Evolutionary conservation across 2,329 filamentous ascomycete genomes (phyloP).

Genomic region (Allantophomopsis cytisporea): DNA sequence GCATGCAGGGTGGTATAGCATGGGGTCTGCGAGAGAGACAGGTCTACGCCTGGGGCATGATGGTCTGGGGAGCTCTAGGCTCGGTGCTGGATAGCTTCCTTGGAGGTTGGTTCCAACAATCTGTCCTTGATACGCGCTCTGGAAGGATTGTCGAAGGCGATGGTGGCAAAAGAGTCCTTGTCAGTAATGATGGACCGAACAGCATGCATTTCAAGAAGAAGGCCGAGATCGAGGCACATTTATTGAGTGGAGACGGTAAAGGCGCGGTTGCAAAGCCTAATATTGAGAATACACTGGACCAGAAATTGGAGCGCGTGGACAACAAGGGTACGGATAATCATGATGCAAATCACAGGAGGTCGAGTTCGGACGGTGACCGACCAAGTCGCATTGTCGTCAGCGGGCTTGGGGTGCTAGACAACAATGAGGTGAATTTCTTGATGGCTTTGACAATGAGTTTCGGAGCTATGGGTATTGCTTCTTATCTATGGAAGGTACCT

Average conservation of each 20-base stretch:
- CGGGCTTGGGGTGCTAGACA: constrained; percentile 69
- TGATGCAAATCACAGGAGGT: constrained; percentile 31
- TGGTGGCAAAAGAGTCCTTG: constrained; percentile 49
- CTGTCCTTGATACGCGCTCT: constrained; percentile 68
- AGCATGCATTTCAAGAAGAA: constrained; percentile 17
- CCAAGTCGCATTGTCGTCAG: constrained; percentile 39
- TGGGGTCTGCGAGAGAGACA: constrained; percentile 41
- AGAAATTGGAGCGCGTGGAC: constrained; percentile 16
- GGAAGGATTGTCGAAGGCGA: constrained; percentile 85
- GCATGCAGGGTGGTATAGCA: constrained; percentile 24
- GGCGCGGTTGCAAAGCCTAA: constrained; percentile 23
- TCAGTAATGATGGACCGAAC: constrained; percentile 19
- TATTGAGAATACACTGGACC: constrained; percentile 20
- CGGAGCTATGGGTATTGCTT: constrained; percentile 54
- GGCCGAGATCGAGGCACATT: constrained; percentile 25
- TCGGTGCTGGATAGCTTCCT: constrained; percentile 80
- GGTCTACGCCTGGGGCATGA: constrained; percentile 37
- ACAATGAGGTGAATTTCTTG: constrained; percentile 88
- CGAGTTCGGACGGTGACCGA: constrained; percentile 41
- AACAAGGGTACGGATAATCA: constrained; percentile 34
- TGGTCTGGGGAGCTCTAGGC: constrained; percentile 62
- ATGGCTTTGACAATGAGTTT: constrained; percentile 80
- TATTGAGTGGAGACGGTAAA: constrained; percentile 29
- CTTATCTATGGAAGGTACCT: constrained; percentile 46
- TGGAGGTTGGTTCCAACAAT: constrained; percentile 73